A percentile compares a stretch with the other conserved stretches of the same genome.
These are phyloP conservation scores for Blepharisma undulans DNA, from an alignment of 169 alveolate species.

Conservation along the genomic window DNA sequence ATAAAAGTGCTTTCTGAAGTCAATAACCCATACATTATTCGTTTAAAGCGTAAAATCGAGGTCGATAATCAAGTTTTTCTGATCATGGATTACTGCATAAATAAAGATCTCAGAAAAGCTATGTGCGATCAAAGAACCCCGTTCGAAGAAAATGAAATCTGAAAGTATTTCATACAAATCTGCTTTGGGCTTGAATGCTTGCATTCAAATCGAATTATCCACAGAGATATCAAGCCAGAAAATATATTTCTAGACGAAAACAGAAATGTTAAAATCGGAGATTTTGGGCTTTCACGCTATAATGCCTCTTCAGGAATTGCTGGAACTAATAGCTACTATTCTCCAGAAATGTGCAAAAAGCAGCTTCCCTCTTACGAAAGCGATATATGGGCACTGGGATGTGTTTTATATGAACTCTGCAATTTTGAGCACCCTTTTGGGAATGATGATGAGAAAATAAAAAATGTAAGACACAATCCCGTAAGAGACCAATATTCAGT, in stretches of 20 bases:
- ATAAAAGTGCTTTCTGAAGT: conserved; percentile 63
- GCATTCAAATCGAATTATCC: conserved; percentile 74
- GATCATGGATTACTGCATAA: conserved; percentile 86
- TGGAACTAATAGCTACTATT: background rate
- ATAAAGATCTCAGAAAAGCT: conserved; percentile 75
- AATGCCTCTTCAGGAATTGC: background rate
- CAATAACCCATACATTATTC: conserved; percentile 70
- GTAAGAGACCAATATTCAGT: too few relatives aligned
- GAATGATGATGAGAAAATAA: conserved; percentile 45
- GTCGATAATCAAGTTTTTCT: conserved; percentile 71
- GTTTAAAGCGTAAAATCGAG: conserved; percentile 78
- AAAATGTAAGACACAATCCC: too few relatives aligned
- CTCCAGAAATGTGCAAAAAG: conserved; percentile 20
- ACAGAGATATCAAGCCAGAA: conserved; percentile 83
- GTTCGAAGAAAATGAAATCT: conserved; percentile 64
- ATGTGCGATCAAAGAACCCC: conserved; percentile 58
- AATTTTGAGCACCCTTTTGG: conserved; percentile 88
- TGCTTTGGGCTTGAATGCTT: conserved; percentile 82
- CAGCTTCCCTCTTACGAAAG: background rate
- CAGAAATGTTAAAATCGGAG: conserved; percentile 84
- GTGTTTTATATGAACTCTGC: conserved; percentile 84
- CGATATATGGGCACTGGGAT: conserved; percentile 20
- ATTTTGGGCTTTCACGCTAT: conserved; percentile 80
- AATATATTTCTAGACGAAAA: conserved; percentile 82
- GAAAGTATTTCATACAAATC: conserved; percentile 81